Percentiles rank a stretch among this genome's conserved stretches.
Evolutionary conservation across 345 rosid species (phyloP).

Genomic region (Hypericum androsaemum): DNA sequence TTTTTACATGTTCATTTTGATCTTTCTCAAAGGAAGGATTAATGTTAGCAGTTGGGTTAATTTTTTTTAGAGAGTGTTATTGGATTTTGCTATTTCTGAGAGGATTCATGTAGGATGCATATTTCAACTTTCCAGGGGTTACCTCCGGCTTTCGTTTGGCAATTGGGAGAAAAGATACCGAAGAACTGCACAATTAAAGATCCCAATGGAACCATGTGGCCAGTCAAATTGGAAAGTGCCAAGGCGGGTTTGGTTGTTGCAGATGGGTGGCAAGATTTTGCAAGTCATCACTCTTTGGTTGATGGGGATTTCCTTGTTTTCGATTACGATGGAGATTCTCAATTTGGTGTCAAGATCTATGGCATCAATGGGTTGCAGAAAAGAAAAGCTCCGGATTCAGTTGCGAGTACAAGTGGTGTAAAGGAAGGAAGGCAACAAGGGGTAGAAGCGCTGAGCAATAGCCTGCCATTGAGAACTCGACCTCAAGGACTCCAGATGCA

Average conservation of each 20-base stretch:
- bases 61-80: too few species aligned
- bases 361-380: constrained; percentile 14
- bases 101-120: too few species aligned
- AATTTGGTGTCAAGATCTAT: constrained; percentile 16
- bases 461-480: too few species aligned
- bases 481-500: too few species aligned
- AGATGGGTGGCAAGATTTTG: constrained; percentile 24
- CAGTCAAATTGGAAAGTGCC: constrained; percentile 9
- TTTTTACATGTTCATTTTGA: too few species aligned
- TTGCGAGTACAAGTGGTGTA: not conserved
- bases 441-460: not conserved
- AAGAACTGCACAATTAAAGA: constrained; percentile 8
- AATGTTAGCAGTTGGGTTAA: too few species aligned
- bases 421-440: constrained; percentile 7
- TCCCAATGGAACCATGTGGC: constrained; percentile 15
- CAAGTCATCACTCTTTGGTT: constrained; percentile 4
- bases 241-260: constrained; percentile 7
- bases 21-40: too few species aligned
- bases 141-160: constrained; percentile 15
- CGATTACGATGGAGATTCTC: constrained; percentile 5
- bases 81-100: too few species aligned
- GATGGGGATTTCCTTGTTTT: constrained; percentile 22
- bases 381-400: not conserved
- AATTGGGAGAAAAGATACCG: not conserved
- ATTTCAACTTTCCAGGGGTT: constrained; percentile 12